These are phyloP conservation scores for Amaranthus cruentus DNA, from an alignment of 148 eudicot genomes.

Conservation along the genomic window DNA sequence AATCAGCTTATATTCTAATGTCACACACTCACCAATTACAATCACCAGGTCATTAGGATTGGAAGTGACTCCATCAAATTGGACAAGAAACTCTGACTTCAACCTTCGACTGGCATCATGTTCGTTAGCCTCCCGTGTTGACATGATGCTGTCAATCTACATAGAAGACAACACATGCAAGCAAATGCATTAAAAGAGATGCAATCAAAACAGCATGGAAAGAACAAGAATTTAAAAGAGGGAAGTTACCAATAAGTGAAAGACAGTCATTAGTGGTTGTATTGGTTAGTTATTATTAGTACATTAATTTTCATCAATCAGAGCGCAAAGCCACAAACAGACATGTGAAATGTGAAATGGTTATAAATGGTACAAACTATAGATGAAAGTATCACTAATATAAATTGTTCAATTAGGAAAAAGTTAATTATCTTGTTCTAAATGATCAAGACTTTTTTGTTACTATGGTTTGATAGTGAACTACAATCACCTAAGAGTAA, in stretches of 20 bases:
- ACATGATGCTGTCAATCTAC: slow-evolving; percentile 97
- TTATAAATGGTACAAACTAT: not conserved
- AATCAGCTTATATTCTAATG: not conserved
- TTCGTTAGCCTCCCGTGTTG: slow-evolving; percentile 77
- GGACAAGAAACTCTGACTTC: slow-evolving; percentile 94
- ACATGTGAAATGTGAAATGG: too few species aligned
- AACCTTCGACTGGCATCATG: slow-evolving; percentile 97
- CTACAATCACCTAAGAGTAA: not conserved
- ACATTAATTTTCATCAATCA: not conserved
- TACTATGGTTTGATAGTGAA: not conserved
- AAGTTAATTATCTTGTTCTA: not conserved
- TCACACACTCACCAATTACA: slow-evolving; percentile 66
- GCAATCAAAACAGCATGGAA: not conserved
- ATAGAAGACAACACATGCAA: not conserved
- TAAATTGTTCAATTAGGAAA: not conserved
- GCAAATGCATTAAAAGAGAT: not conserved
- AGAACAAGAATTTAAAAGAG: not conserved
- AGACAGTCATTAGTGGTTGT: not conserved
- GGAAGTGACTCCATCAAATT: slow-evolving; percentile 95
- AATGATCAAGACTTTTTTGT: not conserved
- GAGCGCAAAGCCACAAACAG: not conserved
- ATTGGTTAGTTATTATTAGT: not conserved
- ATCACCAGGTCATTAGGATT: slow-evolving; percentile 78
- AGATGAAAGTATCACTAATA: not conserved
- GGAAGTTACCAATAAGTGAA: not conserved